Base-by-base conservation (phyloP, 768 basidiomycete species). In the Pisolithus orientalis region DNA sequence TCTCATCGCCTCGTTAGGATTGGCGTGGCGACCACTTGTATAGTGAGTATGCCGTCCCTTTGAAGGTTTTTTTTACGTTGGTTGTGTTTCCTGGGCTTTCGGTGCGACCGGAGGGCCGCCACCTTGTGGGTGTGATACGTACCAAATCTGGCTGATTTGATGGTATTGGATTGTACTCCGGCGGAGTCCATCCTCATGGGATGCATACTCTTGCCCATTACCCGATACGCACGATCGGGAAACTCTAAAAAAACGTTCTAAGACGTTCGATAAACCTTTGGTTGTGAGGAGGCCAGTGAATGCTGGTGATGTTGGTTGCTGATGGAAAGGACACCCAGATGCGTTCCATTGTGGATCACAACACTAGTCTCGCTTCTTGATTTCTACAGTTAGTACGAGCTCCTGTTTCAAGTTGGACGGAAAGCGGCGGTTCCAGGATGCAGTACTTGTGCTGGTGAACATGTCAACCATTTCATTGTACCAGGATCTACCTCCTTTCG, bases 201-300 rank as follows among this genome's bases (percentile, higher is more conserved):
- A 8, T 54, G 48, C 11, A 32, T 50, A 17, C 38, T 50, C 32
- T 38, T 54, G 7, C 5, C 38, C 38, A 11, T 50, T 25, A 45
- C 53, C 14, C 53, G 53, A 37, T 29, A 31, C 16, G 53, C 53
- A 16, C 16, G 53, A 11, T n/a, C 10, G 53, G 53, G 16, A 53
- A 53, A 25, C 49, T 53, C 40, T 53, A 21, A 40, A 38, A 25
- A 21, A 25, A 11, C 13, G 29, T 34, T 24, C 6, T 16, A 16
- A 4, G 44, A 31, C 4, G 11, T 17, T 37, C 17, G 31, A 14
- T 34, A 11, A 34, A 34, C 34, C 34, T 13, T 34, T 21, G 21
- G 21, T 21, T 21, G 21, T 14, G 34, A 5, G 34, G 11, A 13
- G 34, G 13, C 11, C 21, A 21, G 21, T 21, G 21, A 21, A 21